Evolutionary conservation across 345 rosid species (phyloP), one percentile per base, ranked within the genome.

Genomic region (Eutrema yunnanense): DNA sequence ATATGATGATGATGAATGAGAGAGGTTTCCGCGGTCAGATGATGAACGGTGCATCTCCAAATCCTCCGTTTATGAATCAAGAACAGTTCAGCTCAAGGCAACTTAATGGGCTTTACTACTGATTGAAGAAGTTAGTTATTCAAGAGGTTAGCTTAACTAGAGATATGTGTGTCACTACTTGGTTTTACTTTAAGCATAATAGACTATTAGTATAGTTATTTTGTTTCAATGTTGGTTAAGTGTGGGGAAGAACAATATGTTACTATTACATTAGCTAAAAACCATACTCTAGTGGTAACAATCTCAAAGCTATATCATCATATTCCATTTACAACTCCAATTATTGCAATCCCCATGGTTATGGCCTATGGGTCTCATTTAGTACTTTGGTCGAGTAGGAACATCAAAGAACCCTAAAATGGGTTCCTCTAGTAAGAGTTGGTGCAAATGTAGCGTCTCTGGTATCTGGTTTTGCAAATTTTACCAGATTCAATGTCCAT

Each of bases 31-130:
- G 8, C 4, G 27, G 59, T 55, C 58, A 12, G 62, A 67, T 60
- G 62, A 74, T 32, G 68, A 58, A 49, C 2, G 49, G 62, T 60
- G 62, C 62, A 26, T 26, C 78, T 67, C 26, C 19, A 22, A 48
- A 43, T 59, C 73, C 78, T 59, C 73, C 51, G 55, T 67, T 19
- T 22, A 51, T 60, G 47, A 59, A 26, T 42, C 29, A 60, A 4
- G 69, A 68, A 61, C 79, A 68, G 74, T 75, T 62, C 30, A 62
- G 3, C 55, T 9, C 69, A 44, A 61, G 63, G 13, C 74, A 22
- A 68, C 58, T 69, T 61, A 29, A 46, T 46, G 70, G 71, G 2
- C 29, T 12, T 50, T 62, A 62, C 74, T 69, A 75, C 70, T 75
- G 63, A 58, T 0, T 58, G 46, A 58, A 40, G 65, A 29, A 29